Conservation (phyloP, 768 basidiomycete species). For the Boletus sp. region DNA sequence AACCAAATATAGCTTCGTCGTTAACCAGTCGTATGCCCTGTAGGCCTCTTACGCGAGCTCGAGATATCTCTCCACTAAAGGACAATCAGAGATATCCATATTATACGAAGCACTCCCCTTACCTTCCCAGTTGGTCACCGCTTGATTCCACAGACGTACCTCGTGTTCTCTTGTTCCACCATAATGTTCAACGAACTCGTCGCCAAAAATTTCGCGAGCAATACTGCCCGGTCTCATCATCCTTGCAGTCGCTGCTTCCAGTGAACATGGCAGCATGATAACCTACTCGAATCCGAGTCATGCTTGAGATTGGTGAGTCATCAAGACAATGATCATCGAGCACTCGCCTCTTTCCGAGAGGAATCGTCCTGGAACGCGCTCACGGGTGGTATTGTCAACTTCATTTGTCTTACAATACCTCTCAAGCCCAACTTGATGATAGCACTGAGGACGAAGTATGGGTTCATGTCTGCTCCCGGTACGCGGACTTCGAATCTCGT, state of each 20-base stretch:
- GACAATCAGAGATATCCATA: conserved; percentile 8
- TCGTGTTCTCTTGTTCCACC: conserved; percentile 95
- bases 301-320: background rate
- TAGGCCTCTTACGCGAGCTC: conserved; percentile 57
- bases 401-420: conserved; percentile 78
- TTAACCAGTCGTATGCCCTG: background rate
- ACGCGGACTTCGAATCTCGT: conserved; percentile 93
- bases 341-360: conserved; percentile 61
- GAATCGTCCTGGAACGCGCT: conserved; percentile 29
- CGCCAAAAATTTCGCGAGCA: conserved; percentile 84
- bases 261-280: conserved; percentile 71
- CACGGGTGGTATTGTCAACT: conserved; percentile 71
- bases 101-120: conserved; percentile 21
- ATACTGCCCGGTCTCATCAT: conserved; percentile 81
- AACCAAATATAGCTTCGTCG: background rate
- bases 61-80: conserved; percentile 78
- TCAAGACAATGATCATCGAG: conserved; percentile 18
- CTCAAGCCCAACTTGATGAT: conserved; percentile 85
- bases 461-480: conserved; percentile 97
- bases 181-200: conserved; percentile 92
- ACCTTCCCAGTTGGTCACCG: conserved; percentile 96
- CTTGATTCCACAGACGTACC: conserved; percentile 80
- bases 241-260: conserved; percentile 73
- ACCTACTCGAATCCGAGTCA: conserved; percentile 41
- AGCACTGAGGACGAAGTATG: conserved; percentile 84